Conservation (phyloP, 2,329 filamentous ascomycete genomes). For the Amesomyces nigricolor region DNA sequence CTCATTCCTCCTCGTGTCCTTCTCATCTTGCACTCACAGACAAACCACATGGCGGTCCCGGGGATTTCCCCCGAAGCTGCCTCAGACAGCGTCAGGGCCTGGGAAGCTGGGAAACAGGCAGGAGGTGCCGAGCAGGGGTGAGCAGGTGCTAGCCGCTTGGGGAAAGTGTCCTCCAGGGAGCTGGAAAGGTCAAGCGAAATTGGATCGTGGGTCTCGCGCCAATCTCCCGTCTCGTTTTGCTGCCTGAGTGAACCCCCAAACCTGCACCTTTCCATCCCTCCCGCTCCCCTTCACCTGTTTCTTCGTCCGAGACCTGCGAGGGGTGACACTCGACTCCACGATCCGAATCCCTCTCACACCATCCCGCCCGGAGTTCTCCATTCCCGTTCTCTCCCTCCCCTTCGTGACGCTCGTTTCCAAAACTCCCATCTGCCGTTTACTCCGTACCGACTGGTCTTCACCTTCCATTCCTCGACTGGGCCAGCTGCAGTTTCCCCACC, state of each 20-base stretch:
- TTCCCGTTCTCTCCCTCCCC: conserved; percentile 15
- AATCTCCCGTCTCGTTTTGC: conserved; percentile 21
- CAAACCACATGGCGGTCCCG: background rate
- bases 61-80: background rate
- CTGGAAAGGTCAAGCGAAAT: conserved; percentile 28
- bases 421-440: too few species aligned
- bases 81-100: background rate
- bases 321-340: conserved; percentile 21
- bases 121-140: conserved; percentile 10
- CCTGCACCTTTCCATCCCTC: conserved; percentile 15
- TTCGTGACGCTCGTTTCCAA: conserved; percentile 22
- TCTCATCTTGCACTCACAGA: background rate
- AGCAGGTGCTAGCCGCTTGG: conserved; percentile 19
- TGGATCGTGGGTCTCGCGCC: conserved; percentile 21
- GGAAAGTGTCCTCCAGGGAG: conserved; percentile 17
- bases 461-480: background rate
- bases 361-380: conserved; percentile 15
- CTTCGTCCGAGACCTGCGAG: conserved; percentile 17
- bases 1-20: background rate
- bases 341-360: conserved; percentile 13
- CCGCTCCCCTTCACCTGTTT: conserved; percentile 19
- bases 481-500: conserved; percentile 3
- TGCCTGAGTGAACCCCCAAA: conserved; percentile 12
- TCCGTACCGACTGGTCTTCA: background rate
- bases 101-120: background rate